Evolutionary conservation across 371 early-diverging fungal genomes (phyloP), one percentile per base, ranked within the genome.

Genomic region (Rhizopus delemar): DNA sequence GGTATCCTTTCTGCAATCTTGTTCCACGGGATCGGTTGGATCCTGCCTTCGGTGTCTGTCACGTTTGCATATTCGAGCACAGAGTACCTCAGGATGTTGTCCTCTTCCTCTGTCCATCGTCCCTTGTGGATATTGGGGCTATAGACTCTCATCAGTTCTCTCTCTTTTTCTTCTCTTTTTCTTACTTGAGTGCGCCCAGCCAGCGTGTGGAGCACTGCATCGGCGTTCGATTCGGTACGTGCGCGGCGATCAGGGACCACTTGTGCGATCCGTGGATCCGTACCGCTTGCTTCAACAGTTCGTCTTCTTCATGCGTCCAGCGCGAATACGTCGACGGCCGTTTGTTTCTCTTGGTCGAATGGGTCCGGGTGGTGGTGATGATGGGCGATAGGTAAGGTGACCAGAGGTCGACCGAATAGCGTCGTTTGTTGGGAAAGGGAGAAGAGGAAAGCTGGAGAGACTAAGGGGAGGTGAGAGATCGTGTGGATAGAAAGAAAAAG

Each of bases 191-290:
- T 11, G 86, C 84, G 33, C 86, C 85, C 16, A 78, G 61, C 85
- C 85, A 89, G 13, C 86, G 79, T n/a, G 85, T 83, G 8, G 83
- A 81, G 62, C 90, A 89, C 69, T 87, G 86, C 77, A 85, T 80
- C 1, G 90, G 83, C 4, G 86, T 87, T 35, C 87, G 68, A 58
- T 80, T 78, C 0, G 86, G 85, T 5, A 89, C 78, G 55, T 77
- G 77, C 7, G 83, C 67, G n/a, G 88, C 84, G 48, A 89, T 79
- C 41, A 78, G 59, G 5, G 83, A 78, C 90, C 90, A 89, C 64
- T 85, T 81, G 62, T 79, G 80, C 8, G 81, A 75, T 0, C 81
- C 81, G 55, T 83, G 75, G 4, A 78, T 33, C 5, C 66, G 66
- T 29, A 80, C 81, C 12, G 78, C 81, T 46, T 74, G 74, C 28